Evolutionary conservation across 768 basidiomycete species (phyloP), one percentile per base, ranked within the genome.

Genomic region (Termitomyces sp.): DNA sequence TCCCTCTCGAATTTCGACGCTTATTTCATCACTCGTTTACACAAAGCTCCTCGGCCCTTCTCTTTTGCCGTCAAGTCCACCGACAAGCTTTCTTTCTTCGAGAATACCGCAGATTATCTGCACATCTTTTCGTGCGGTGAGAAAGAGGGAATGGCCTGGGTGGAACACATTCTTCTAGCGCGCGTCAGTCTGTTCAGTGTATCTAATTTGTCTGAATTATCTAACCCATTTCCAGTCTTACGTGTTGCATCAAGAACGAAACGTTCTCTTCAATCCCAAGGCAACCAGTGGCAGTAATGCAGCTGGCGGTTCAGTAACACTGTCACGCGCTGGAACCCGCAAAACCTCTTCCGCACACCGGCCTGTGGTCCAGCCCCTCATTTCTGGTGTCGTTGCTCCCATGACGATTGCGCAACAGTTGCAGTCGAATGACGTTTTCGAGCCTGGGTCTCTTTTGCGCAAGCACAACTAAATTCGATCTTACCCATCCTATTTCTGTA

Each of bases 41-140:
- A 89, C 71, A 91, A 90, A 65, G 78, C 91, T 1, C 96, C 96
- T 0, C 94, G 93, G 67, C 77, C 84, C 0, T 96, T 85, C 61
- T 82, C 87, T 22, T 96, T 98, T 66, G 85, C 91, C 36, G 73
- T 95, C 65, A 95, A 95, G 72, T 92, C 92, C 4, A 89, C 90
- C 12, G 93, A 95, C 66, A 91, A 88, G 65, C 75, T 90, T 26
- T 83, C 89, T 1, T 80, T 88, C 65, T 98, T 98, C 65, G 94
- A 97, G 73, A 86, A 92, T 69, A 83, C 83, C 4, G 79, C 85
- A 31, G 94, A 98, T 65, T 98, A 95, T 72, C 69, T 93, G 55
- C 94, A 97, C 67, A 76, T 87, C 49, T 94, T 98, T 68, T 86
- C 86, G 29, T 90, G 90, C 62, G 81, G 84, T 44, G 82, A 85